Base-by-base conservation (phyloP, 1,284 basidiomycete genomes). In the Heterobasidion annosum region DNA sequence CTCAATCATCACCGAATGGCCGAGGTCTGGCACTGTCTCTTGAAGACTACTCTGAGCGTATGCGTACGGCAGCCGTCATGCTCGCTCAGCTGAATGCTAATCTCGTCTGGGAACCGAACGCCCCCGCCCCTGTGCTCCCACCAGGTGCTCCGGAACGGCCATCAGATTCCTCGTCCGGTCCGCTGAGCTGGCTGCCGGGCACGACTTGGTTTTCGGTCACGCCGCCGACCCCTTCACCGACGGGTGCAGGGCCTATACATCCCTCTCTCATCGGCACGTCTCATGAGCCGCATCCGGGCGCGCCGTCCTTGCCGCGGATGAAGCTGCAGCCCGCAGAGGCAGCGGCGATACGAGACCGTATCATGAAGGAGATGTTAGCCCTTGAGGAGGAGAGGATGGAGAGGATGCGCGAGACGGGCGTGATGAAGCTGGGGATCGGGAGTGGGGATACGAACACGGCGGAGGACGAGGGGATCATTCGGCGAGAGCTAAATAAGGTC, bases 41-140 rank as follows among this genome's bases (percentile, higher is more conserved):
- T 34, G 95, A 99, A 64, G 96, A 99, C 62, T 99, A 99, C 67
- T 96, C 96, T 0, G 92, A 98, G 64, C 83, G 96, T 46, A 99
- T 99, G 96, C 85, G 93, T 13, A 98, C 94, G 9, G 96, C 96
- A 1, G 96, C 97, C 3, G 88, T 99, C 63, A 98, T 99, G 96
- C 83, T 99, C 19, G 89, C 96, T 1, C 96, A 99, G 71, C 80
- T 99, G 46, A 98, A 95, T 62, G 85, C 92, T 0, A 94, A 83
- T 57, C 75, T 91, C 49, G 73, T 82, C 12, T 79, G 83, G 52
- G 82, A 83, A 56, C 19, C 52, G 4, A 48, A 18, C n/a, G 18
- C 50, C 3, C 19, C 37, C 8, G 45, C 45, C 16, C 45, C 45
- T 5, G 9, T 12, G 10, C 45, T 47, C 15, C 61, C 64, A 25